phyloP scores from a whole-genome alignment of 176 grass and related monocot genomes.

The Secale cereale region DNA sequence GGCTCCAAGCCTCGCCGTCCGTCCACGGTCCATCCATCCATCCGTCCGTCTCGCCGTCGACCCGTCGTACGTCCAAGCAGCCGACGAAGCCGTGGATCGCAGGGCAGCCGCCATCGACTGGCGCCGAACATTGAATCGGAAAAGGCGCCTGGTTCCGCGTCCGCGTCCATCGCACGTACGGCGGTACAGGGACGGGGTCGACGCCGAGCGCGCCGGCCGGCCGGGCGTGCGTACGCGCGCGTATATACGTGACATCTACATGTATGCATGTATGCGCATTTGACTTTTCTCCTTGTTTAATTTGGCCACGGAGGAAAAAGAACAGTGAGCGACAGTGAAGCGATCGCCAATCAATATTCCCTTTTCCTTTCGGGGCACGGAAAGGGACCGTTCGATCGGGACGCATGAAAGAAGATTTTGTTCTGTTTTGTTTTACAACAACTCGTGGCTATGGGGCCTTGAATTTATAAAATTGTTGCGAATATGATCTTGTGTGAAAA shows the following conservation, averaged over 20 bases:
- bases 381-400: neutral
- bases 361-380: neutral
- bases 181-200: neutral
- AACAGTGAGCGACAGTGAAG: no score
- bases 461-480: no score
- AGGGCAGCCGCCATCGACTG: neutral
- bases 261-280: neutral
- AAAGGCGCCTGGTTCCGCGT: neutral
- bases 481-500: no score
- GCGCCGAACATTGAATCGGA: neutral
- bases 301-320: no score
- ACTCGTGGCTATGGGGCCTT: neutral
- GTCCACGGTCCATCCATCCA: neutral
- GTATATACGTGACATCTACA: neutral
- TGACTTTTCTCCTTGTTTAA: no score
- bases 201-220: no score
- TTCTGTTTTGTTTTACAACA: neutral
- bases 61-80: neutral
- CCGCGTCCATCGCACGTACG: neutral
- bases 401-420: neutral
- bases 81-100: slow-evolving; percentile 3
- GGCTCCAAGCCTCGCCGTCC: neutral
- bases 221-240: no score
- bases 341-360: neutral
- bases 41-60: neutral